Base-by-base conservation (phyloP, 2,329 filamentous ascomycete species). In the Teratosphaeria pseudoeucalypti region DNA sequence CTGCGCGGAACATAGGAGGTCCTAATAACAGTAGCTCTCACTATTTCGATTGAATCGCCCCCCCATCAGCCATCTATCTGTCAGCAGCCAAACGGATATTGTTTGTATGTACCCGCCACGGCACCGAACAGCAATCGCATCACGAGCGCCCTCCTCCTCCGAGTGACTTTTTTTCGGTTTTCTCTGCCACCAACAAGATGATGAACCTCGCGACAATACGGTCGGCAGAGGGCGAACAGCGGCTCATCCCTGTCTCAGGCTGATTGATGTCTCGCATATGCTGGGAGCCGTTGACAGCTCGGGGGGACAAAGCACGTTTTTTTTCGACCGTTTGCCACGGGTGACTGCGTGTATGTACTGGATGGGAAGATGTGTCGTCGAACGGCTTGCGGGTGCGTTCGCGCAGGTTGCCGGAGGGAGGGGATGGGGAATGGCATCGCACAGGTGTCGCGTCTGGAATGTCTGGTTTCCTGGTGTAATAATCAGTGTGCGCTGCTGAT, bases 391-490 rank as follows among this genome's bases (percentile, higher is more conserved):
- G 23, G 23, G 23, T 37, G 26, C 7, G 52, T 55, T 58, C 34
- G 53, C 57, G 57, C 57, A n/a, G 37, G 14, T 55, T 55, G 29
- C 57, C 57, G 57, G 14, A 37, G 14, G 57, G 14, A 37, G 14
- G 16, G 23, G 3, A 27, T 52, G 52, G 57, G 16, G 27, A 43
- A 32, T 34, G 19, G 57, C 57, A 58, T 34, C 32, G 49, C 52
- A 34, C 39, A 23, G 52, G 34, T 16, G 34, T 3, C 16, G 34
- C 9, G 2, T 11, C 16, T 39, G 34, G 34, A 47, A 34, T 23
- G 29, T 12, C n/a, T 19, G 32, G 52, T n/a, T 52, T 49, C 4
- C 23, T 26, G 34, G 34, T 14, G 11, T 27, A 10, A 7, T 34
- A 1, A 23, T 23, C 23, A 23, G 23, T 23, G 55, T 11, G 16